Evolutionary conservation across 2,329 filamentous ascomycete species (phyloP).

Genomic region (Trichoderma sp.): DNA sequence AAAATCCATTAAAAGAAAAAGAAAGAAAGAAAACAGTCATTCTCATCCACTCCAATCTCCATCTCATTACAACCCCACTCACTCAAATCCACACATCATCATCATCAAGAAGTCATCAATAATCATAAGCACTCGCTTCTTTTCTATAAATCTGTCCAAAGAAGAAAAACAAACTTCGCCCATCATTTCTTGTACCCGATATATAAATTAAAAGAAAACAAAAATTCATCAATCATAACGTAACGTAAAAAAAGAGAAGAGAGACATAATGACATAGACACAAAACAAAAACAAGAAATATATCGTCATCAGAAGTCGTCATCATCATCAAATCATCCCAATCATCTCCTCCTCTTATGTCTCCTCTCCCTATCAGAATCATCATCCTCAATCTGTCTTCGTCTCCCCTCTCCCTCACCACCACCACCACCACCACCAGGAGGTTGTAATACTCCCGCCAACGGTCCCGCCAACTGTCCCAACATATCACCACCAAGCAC

Average conservation of each 20-base stretch:
- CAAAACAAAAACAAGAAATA: neutral
- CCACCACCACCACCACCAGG: neutral
- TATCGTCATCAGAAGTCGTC: conserved; percentile 5
- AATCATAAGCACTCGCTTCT: neutral
- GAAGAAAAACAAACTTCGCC: neutral
- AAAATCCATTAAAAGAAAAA: no score
- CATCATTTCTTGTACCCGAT: neutral
- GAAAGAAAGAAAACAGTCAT: no score
- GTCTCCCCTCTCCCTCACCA: neutral
- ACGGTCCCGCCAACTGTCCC: neutral
- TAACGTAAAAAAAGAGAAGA: neutral
- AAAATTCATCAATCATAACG: neutral
- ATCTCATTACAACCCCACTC: neutral
- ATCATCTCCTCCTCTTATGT: conserved; percentile 14
- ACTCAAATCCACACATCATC: no score
- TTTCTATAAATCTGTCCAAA: neutral
- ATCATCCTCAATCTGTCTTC: neutral
- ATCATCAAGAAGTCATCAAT: neutral
- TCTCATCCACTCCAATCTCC: no score
- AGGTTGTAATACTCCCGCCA: conserved; percentile 1
- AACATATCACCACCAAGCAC: conserved; percentile 21
- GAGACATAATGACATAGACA: neutral
- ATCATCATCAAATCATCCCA: conserved; percentile 8
- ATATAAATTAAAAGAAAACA: neutral
- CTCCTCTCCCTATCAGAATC: neutral